Percentiles rank a stretch among this genome's conserved stretches.
Evolutionary conservation across 1,139 yeast species (phyloP).

Genomic region (Yamadazyma triangularis): DNA sequence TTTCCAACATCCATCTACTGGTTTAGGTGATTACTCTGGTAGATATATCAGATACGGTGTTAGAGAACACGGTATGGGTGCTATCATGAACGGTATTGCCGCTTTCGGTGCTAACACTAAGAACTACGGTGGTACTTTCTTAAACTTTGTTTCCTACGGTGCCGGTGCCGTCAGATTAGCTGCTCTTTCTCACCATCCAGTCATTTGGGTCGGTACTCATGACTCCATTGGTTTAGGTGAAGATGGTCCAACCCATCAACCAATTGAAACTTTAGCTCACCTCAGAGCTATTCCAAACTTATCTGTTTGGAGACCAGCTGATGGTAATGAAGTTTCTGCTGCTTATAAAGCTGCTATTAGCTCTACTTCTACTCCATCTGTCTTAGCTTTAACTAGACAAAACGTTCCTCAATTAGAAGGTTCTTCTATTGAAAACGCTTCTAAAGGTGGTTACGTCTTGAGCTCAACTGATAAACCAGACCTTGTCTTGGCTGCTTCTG

Average conservation of each 20-base stretch:
- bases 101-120: constrained; percentile 93
- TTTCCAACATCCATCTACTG: constrained; percentile 87
- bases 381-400: constrained; percentile 95
- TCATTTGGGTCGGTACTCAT: constrained; percentile 97
- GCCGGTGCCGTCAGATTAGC: constrained; percentile 96
- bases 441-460: constrained; percentile 92
- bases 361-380: constrained; percentile 73
- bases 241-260: constrained; percentile 99
- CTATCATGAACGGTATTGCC: constrained; percentile 95
- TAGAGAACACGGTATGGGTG: constrained; percentile 99
- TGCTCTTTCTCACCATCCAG: constrained; percentile 91
- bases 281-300: constrained; percentile 95
- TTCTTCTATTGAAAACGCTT: constrained; percentile 85
- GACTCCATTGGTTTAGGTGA: constrained; percentile 99
- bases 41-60: constrained; percentile 98
- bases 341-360: constrained; percentile 82
- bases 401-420: constrained; percentile 96
- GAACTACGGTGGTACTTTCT: constrained; percentile 97
- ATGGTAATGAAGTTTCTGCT: constrained; percentile 98
- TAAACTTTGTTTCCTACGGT: constrained; percentile 96
- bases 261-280: constrained; percentile 97
- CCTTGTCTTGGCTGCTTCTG: constrained; percentile 81
- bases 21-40: constrained; percentile 84
- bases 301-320: constrained; percentile 99
- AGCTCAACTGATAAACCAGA: constrained; percentile 63